These are phyloP conservation scores for Tremellales sp. DNA, from an alignment of 1,284 basidiomycete genomes.

Conservation along the genomic window DNA sequence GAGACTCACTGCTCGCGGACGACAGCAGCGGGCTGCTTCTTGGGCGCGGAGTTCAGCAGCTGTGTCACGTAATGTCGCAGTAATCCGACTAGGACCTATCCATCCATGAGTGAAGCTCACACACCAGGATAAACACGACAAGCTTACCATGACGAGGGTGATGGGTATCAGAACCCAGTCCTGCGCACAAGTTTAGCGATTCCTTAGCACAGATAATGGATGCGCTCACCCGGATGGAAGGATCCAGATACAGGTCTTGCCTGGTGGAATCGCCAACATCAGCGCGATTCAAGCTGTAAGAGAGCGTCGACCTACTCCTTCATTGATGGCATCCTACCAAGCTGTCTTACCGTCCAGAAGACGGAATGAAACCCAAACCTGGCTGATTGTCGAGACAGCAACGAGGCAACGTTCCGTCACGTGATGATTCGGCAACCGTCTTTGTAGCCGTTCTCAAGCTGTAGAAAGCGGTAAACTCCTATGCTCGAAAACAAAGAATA, in stretches of 20 bases:
- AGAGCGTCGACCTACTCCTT: too few species aligned
- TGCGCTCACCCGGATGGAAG: slow-evolving; percentile 73
- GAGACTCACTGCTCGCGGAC: slow-evolving; percentile 89
- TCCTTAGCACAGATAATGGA: not conserved
- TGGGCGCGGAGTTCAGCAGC: slow-evolving; percentile 78
- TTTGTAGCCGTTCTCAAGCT: too few species aligned
- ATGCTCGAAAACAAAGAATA: too few species aligned
- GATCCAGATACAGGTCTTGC: slow-evolving; percentile 72
- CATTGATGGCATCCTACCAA: too few species aligned
- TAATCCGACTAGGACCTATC: slow-evolving; percentile 86
- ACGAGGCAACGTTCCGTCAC: too few species aligned
- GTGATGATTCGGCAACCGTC: too few species aligned
- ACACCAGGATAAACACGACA: slow-evolving; percentile 8
- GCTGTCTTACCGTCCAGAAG: too few species aligned
- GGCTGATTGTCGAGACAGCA: too few species aligned
- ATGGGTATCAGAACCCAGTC: slow-evolving; percentile 86
- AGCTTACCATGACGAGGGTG: slow-evolving; percentile 86
- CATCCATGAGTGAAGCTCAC: not conserved
- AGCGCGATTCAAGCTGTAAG: slow-evolving; percentile 2
- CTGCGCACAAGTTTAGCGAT: slow-evolving; percentile 28
- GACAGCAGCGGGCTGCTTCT: slow-evolving; percentile 69
- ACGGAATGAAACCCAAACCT: too few species aligned
- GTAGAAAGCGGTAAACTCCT: too few species aligned
- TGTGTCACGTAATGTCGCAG: slow-evolving; percentile 89
- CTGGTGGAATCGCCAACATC: slow-evolving; percentile 19